Evolutionary conservation across 441 rosid species (phyloP), one percentile per base, ranked within the genome.

Genomic region (Corymbia citriodora): DNA sequence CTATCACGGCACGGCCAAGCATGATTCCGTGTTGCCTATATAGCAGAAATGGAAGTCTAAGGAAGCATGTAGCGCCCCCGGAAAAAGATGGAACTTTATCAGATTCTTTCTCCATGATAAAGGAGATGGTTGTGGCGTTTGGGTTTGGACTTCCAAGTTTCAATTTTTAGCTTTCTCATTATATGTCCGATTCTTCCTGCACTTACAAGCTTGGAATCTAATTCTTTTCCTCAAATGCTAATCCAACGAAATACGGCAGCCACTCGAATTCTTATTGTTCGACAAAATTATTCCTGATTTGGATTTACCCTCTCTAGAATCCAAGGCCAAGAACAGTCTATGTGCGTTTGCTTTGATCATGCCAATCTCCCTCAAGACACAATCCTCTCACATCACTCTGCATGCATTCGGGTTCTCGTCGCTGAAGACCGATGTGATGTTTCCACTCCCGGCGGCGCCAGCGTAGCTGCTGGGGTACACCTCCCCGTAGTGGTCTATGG

Each of bases 331-430:
- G 85, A 45, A 45, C 50, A 9, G 85, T 45, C 52, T 23, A 11
- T 74, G 49, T 40, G 85, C 85, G 85, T 29, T 45, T 45, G 52
- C 85, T 79, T 79, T 79, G 85, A 79, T 79, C 52, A 15, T 79
- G n/a, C 85, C 53, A 12, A 79, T 45, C 53, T 23, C 85, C 85
- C n/a, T 79, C n/a, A 36, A 36, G 61, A 55, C 72, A 55, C 70
- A 57, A 21, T 55, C 81, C 89, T 89, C 90, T 89, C 95, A 96
- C 93, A 93, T 90, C 55, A 96, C 91, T 53, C 88, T 91, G 87
- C 98, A 96, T 23, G 98, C 97, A 89, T 96, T 94, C 29, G 98
- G 98, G 90, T 96, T 96, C 92, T 96, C 97, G 9, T 96, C 97
- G 19, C 97, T 96, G 89, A 96, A 96, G 45, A 96, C 94, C 10